These are phyloP conservation scores for Aspergillus niger DNA, from an alignment of 2,329 filamentous ascomycete species.

Conservation along the genomic window DNA sequence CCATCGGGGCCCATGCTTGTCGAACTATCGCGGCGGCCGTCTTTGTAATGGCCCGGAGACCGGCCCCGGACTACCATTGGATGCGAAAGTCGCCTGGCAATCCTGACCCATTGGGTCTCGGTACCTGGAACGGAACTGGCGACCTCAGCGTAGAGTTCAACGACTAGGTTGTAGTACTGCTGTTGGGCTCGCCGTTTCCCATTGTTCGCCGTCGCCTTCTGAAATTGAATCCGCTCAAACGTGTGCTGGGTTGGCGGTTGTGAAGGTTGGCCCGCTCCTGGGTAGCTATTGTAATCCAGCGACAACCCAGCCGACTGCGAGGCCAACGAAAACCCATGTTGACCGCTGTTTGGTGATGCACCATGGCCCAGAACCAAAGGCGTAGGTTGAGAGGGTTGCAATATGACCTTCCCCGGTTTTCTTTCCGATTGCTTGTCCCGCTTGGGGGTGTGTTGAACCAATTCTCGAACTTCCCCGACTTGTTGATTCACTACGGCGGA, in stretches of 20 bases:
- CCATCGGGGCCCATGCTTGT: conserved; percentile 71
- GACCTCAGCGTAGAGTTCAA: conserved; percentile 77
- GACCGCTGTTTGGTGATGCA: conserved; percentile 24
- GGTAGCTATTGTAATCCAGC: conserved; percentile 40
- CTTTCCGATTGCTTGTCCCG: conserved; percentile 82
- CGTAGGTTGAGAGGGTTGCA: conserved; percentile 67
- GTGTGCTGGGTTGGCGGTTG: conserved; percentile 54
- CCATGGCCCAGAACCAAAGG: conserved; percentile 37
- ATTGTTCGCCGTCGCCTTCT: conserved; percentile 90
- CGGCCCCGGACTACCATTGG: conserved; percentile 86
- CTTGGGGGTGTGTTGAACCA: conserved; percentile 90
- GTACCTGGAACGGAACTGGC: conserved; percentile 43
- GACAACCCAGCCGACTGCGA: conserved; percentile 31
- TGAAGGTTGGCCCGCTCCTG: conserved; percentile 33
- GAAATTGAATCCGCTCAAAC: conserved; percentile 93
- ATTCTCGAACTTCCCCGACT: conserved; percentile 73
- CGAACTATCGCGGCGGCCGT: conserved; percentile 67
- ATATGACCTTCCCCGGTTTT: conserved; percentile 68
- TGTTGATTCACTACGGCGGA: conserved; percentile 79
- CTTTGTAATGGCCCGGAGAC: conserved; percentile 78
- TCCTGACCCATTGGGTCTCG: conserved; percentile 64
- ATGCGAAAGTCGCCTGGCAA: conserved; percentile 72
- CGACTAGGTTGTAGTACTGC: conserved; percentile 88
- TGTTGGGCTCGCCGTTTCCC: conserved; percentile 87
- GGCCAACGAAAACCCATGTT: conserved; percentile 29